Evolutionary conservation across 805 yeast species (phyloP), one percentile per base, ranked within the genome.

Genomic region (Saccharomycopsis babjevae): DNA sequence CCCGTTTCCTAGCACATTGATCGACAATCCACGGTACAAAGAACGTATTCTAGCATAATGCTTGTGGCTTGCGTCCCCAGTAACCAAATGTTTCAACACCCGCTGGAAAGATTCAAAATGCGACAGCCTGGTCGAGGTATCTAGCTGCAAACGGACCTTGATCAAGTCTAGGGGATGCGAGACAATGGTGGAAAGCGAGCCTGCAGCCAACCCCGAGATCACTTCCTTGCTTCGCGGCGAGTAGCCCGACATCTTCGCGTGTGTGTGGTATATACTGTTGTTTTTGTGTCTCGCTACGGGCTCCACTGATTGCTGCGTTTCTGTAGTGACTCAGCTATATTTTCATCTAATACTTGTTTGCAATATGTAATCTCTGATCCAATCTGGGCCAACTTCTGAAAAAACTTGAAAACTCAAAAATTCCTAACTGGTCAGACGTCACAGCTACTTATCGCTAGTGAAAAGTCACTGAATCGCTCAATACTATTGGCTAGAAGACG

Each of bases 91-190:
- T 59, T 68, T 18, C 43, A 65, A 56, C 67, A 73, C 54, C 71
- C 69, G 63, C 66, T 65, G 50, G 59, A 64, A 67, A 69, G 78
- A 50, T 34, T 43, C 25, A 5, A 39, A 52, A 22, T 59, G 62
- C 6, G 52, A 46, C 16, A 56, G 34, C n/a, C 22, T 36, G 1
- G 71, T 65, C 22, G 61, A 66, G 1, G 74, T 68, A 65, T 78
- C 83, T 39, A 92, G 77, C 70, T 94, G 99, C 52, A 94, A 74
- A 60, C 97, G 75, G 7, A 90, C 79, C 72, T 94, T 94, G 62
- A 92, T 73, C 58, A 94, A 76, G 71, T 94, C 99, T 55, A 94
- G 73, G 1, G 99, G 99, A 70, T 94, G 99, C 36, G 93, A 85
- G 0, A 86, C 75, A 1, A 88, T 66, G 0, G 98, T 92, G 6